Percentiles rank a stretch among this genome's conserved stretches.
Conservation (phyloP, 1,139 yeast genomes). For the Debaryomyces robertsiae region DNA sequence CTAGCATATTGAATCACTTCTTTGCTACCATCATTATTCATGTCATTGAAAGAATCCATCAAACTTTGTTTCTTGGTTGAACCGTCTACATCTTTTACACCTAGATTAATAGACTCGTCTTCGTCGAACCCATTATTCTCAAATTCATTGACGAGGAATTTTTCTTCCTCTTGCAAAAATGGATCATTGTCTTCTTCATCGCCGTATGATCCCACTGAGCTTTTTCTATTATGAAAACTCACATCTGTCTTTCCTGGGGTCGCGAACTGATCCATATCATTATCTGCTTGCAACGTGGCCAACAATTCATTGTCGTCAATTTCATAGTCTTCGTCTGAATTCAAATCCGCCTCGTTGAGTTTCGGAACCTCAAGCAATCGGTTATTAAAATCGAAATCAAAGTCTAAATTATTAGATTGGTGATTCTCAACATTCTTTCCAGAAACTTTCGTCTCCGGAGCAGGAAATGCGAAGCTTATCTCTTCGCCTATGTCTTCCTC, state of each 20-base stretch:
- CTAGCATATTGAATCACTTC: conserved; percentile 36
- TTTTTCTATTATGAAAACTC: conserved; percentile 25
- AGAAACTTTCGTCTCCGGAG: conserved; percentile 11
- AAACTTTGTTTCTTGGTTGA: conserved; percentile 19
- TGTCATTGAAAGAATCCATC: conserved; percentile 28
- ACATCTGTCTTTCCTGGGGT: conserved; percentile 19
- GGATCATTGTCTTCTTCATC: conserved; percentile 59
- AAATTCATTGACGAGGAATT: conserved; percentile 49
- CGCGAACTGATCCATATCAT: conserved; percentile 53
- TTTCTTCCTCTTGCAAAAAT: conserved; percentile 50
- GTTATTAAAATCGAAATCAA: conserved; percentile 42
- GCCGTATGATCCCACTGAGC: conserved; percentile 54
- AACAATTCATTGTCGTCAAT: conserved; percentile 72
- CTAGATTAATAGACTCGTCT: conserved; percentile 22
- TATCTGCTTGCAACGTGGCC: conserved; percentile 68
- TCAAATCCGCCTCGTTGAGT: conserved; percentile 52
- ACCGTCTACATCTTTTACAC: conserved; percentile 20
- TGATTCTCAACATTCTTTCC: conserved; percentile 18
- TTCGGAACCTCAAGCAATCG: conserved; percentile 51
- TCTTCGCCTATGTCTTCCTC: conserved; percentile 78
- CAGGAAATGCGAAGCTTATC: conserved; percentile 25
- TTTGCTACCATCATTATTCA: conserved; percentile 23
- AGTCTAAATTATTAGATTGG: conserved; percentile 16
- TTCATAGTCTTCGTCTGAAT: conserved; percentile 70
- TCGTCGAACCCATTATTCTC: conserved; percentile 53